Conservation (phyloP, 2,329 filamentous ascomycete genomes). For the Xylaria sp. region DNA sequence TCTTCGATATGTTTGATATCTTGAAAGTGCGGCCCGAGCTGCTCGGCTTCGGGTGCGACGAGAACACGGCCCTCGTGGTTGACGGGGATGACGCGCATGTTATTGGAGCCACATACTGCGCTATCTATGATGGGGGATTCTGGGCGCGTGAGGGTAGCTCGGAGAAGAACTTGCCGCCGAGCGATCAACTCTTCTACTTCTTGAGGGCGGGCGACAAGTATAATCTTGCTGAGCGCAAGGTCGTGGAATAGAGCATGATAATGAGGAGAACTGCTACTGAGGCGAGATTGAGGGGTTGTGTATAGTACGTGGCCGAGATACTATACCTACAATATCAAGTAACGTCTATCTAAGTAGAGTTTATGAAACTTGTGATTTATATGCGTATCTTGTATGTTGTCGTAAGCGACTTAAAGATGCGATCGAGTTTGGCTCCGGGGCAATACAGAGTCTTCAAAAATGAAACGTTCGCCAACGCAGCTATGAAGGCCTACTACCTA, state of each 20-base stretch:
- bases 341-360: no score
- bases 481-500: no score
- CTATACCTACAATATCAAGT: no score
- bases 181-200: conserved; percentile 38
- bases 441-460: no score
- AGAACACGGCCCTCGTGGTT: conserved; percentile 43
- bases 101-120: conserved; percentile 40
- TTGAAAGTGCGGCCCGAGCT: conserved; percentile 40
- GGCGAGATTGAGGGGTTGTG: background rate
- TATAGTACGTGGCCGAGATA: background rate
- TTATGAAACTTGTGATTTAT: no score
- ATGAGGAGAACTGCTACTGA: no score
- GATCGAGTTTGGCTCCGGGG: no score
- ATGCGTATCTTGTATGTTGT: no score
- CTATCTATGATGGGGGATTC: conserved; percentile 41
- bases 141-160: conserved; percentile 42
- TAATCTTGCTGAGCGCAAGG: conserved; percentile 37
- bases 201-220: conserved; percentile 39
- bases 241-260: conserved; percentile 27
- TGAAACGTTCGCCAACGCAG: no score
- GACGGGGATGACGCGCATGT: conserved; percentile 38
- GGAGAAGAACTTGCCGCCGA: conserved; percentile 36
- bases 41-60: conserved; percentile 41
- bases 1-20: conserved; percentile 45
- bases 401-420: no score